Evolutionary conservation across 805 yeast species (phyloP), one percentile per base, ranked within the genome.

Genomic region (Zygosaccharomyces kombuchaensis): DNA sequence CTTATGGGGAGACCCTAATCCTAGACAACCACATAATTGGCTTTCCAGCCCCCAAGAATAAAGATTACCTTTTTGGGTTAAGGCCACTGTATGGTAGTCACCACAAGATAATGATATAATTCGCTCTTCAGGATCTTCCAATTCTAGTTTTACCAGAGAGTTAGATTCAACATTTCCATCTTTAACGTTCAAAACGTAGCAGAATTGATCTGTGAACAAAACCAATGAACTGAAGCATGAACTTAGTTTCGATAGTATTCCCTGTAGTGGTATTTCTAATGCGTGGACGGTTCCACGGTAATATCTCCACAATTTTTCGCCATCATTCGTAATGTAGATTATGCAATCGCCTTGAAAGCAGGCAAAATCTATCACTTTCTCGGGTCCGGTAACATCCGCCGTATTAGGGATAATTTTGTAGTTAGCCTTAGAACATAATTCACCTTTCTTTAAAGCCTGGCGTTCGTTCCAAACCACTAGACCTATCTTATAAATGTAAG

Each of bases 41-140:
- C 81, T 72, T 56, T 85, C 91, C 10, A 71, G 43, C 0, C 93
- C 93, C 91, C 90, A 84, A 4, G 81, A 66, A 47, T 72, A 71
- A 13, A 83, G 50, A 2, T 75, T 70, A 0, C 93, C 93, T 13
- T 69, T 66, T 36, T 69, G 68, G 2, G 80, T 69, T n/a, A 85
- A 65, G 0, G 87, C 91, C 37, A 85, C 55, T 25, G 60, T 70
- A 58, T 86, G 95, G 56, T 83, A 80, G 59, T 86, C 93, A 1
- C 91, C 95, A 43, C 81, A 75, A 0, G 77, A 80, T 1, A 84
- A 66, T 2, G 82, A 74, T 5, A 78, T 70, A 25, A 84, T 72
- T 1, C 71, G 70, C 19, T 60, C 70, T 6, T 73, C 63, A 0
- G 78, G 77, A 14, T 58, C 65, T 10, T 63, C 60, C 12, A 60